Base-by-base conservation (phyloP, 352 stramenopile genomes). In the Globisporangium middletonii region DNA sequence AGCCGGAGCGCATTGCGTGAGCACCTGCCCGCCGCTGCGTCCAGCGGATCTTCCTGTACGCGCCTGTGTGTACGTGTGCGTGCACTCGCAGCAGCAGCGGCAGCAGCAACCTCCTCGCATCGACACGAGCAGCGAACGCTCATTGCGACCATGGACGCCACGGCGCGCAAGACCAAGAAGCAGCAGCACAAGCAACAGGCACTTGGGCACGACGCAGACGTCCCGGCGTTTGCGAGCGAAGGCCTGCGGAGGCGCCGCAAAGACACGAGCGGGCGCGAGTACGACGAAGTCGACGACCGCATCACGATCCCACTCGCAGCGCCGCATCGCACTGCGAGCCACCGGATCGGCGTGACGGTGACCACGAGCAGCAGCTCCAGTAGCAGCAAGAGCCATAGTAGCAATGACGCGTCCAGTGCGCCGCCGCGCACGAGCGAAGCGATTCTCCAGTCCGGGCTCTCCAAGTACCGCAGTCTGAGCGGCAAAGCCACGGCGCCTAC, bases 271-370 rank as follows among this genome's bases (percentile, higher is more conserved):
- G 43, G 53, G 8, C 65, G 65, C 46, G 62, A 52, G 9, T 75
- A 63, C 43, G 62, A 80, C 50, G 79, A 85, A 27, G 80, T 90
- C 60, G 80, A 90, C 67, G 78, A 74, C 54, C 63, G 74, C 66
- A 90, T 90, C 59, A 77, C 77, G 15, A 87, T 90, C 65, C 80
- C 80, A n/a, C 53, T 90, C 37, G 62, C 53, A 18, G 15, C 16
- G 5, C 15, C 8, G 15, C 3, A 50, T 55, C 13, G 41, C 41
- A 6, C 15, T 19, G 2, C n/a, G 41, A 52, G 8, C 18, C 30
- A 53, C 33, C 28, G 13, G 59, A 19, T 43, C 49, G 33, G 58
- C 63, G 44, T 64, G 53, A 33, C 19, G 0, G 51, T 56, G 13
- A 47, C 37, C 51, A 56, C 51, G 37, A 47, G 35, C 37, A 28